Percentiles rank a stretch among this genome's conserved stretches.
Conservation (phyloP, 257 asterid genomes). For the Ilex asprella region DNA sequence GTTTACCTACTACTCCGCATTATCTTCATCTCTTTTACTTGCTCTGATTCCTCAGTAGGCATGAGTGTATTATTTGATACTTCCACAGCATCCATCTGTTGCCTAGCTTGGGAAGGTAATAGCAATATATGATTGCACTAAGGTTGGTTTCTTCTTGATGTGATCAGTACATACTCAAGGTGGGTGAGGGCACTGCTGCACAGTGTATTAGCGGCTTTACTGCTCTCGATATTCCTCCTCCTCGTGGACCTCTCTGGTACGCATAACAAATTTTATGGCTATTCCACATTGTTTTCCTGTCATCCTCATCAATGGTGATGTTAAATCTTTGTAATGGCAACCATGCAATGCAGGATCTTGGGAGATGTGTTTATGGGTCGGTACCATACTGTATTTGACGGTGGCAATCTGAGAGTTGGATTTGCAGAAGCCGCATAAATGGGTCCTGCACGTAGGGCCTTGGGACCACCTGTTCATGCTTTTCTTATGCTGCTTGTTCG, state of each 20-base stretch:
- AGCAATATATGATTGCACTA: not conserved
- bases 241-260: slow-evolving; percentile 99
- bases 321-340: slow-evolving; percentile 3
- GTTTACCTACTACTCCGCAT: too few relatives aligned
- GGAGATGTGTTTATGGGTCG: slow-evolving; percentile 97
- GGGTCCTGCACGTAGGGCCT: too few relatives aligned
- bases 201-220: slow-evolving; percentile 95
- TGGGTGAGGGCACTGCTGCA: slow-evolving; percentile 77
- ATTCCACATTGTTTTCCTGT: not conserved
- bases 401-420: slow-evolving; percentile 65
- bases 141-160: not conserved
- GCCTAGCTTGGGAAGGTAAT: too few relatives aligned
- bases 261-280: not conserved
- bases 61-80: too few relatives aligned
- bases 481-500: too few relatives aligned
- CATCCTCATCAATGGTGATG: not conserved
- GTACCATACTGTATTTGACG: slow-evolving; percentile 87
- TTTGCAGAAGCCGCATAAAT: slow-evolving; percentile 90
- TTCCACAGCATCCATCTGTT: too few relatives aligned
- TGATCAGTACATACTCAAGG: slow-evolving; percentile 77
- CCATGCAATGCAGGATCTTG: slow-evolving; percentile 60
- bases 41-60: too few relatives aligned
- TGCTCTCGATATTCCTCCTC: slow-evolving; percentile 87
- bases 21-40: too few relatives aligned
- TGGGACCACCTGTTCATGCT: too few relatives aligned